These are phyloP conservation scores for Eutypa lata DNA, from an alignment of 2,329 filamentous ascomycete species.

Conservation along the genomic window DNA sequence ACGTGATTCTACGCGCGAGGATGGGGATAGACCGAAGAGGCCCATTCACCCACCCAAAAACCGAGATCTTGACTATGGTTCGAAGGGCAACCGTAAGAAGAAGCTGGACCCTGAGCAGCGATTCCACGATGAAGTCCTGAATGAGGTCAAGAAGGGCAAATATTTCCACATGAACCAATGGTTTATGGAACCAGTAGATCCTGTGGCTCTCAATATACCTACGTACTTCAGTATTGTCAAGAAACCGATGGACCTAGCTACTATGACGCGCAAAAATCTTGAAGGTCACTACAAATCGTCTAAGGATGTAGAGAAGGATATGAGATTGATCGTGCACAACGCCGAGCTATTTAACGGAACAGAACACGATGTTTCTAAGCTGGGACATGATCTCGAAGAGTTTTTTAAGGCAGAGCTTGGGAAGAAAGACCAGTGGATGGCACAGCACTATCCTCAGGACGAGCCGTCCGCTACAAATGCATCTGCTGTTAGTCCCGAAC, in stretches of 20 bases:
- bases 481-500: conserved; percentile 60
- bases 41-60: conserved; percentile 89
- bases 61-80: conserved; percentile 85
- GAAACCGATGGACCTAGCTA: conserved; percentile 91
- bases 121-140: conserved; percentile 80
- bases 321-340: conserved; percentile 81
- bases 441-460: conserved; percentile 61
- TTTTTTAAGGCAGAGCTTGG: conserved; percentile 74
- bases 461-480: conserved; percentile 43
- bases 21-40: conserved; percentile 81
- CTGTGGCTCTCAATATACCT: conserved; percentile 89
- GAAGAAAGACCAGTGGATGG: conserved; percentile 78
- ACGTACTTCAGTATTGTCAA: conserved; percentile 93
- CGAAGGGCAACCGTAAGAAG: conserved; percentile 78
- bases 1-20: conserved; percentile 75
- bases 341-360: conserved; percentile 85
- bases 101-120: conserved; percentile 84
- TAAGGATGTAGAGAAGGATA: conserved; percentile 82
- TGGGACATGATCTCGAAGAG: conserved; percentile 70
- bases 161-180: conserved; percentile 65
- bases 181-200: conserved; percentile 84
- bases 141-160: conserved; percentile 73
- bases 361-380: conserved; percentile 68
- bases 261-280: conserved; percentile 75
- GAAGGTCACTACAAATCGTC: conserved; percentile 75